These are phyloP conservation scores for Pseudogymnoascus sp. DNA, from an alignment of 2,329 filamentous ascomycete species.

Conservation along the genomic window DNA sequence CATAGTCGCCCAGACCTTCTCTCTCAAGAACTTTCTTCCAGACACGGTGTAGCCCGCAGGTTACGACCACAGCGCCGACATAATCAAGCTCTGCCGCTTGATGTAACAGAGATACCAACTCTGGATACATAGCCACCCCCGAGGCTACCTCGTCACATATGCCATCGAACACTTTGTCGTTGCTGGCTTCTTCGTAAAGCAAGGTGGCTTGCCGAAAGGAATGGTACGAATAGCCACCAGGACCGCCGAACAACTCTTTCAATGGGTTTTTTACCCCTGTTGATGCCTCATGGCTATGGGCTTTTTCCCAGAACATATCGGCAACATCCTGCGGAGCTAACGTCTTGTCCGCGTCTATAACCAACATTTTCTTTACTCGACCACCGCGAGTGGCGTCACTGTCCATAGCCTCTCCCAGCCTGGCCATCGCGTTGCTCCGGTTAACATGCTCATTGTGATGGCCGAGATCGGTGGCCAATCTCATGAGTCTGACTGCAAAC, in stretches of 20 bases:
- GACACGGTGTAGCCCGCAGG: conserved; percentile 45
- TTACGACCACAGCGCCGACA: conserved; percentile 46
- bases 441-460: conserved; percentile 38
- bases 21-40: conserved; percentile 50
- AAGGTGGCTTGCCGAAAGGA: conserved; percentile 50
- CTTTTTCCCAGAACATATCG: conserved; percentile 42
- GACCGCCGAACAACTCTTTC: conserved; percentile 42
- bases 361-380: conserved; percentile 40
- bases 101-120: conserved; percentile 42
- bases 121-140: conserved; percentile 38
- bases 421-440: conserved; percentile 13
- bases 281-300: conserved; percentile 10
- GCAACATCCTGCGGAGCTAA: conserved; percentile 46
- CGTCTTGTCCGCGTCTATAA: conserved; percentile 55
- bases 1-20: conserved; percentile 35
- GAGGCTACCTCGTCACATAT: conserved; percentile 42
- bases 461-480: conserved; percentile 32
- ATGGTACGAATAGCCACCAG: conserved; percentile 44
- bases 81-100: conserved; percentile 29
- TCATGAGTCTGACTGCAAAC: conserved; percentile 24
- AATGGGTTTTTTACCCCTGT: conserved; percentile 28
- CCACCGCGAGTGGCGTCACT: not conserved
- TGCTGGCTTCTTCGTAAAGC: conserved; percentile 43
- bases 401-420: conserved; percentile 18
- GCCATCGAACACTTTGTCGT: conserved; percentile 36